phyloP scores from a whole-genome alignment of 225 moss, liverwort and hornwort genomes.

The Straminergon stramineum region DNA sequence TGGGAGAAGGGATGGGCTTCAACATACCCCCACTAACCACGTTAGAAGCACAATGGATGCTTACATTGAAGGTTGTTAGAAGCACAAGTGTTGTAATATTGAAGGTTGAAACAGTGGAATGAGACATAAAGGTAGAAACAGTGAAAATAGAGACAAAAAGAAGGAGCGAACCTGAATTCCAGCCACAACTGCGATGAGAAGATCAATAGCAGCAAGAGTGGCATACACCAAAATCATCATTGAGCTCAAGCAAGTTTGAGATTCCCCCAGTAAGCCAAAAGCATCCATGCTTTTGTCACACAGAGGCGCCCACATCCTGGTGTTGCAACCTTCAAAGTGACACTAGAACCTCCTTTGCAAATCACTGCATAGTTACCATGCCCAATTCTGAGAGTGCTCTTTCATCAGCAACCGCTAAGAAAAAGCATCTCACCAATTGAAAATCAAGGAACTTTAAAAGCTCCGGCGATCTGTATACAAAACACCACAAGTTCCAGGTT shows the following conservation, averaged over 20 bases:
- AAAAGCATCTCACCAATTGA: not conserved
- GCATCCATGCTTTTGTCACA: slow-evolving; percentile 21
- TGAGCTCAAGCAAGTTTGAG: slow-evolving; percentile 20
- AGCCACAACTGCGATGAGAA: slow-evolving; percentile 13
- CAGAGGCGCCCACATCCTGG: slow-evolving; percentile 24
- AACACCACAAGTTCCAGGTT: not conserved
- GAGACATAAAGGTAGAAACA: not conserved
- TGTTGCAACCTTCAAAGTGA: not conserved
- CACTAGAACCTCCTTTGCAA: not conserved
- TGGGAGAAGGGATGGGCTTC: not conserved
- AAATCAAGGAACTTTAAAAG: not conserved
- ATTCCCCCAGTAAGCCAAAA: slow-evolving; percentile 3
- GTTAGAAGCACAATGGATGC: not conserved
- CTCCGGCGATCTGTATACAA: not conserved
- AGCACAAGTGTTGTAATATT: not conserved
- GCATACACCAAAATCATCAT: slow-evolving; percentile 21
- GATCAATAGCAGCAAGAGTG: slow-evolving; percentile 29
- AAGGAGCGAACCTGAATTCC: slow-evolving; percentile 16
- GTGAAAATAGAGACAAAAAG: not conserved
- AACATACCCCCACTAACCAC: not conserved
- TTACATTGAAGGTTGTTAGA: not conserved
- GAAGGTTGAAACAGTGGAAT: not conserved
- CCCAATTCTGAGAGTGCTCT: not conserved
- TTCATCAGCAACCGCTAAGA: slow-evolving; percentile 1
- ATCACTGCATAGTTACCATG: slow-evolving; percentile 2